A percentile compares a stretch with the other conserved stretches of the same genome.
Evolutionary conservation across 2,329 filamentous ascomycete genomes (phyloP).

Genomic region (Talaromyces sp.): DNA sequence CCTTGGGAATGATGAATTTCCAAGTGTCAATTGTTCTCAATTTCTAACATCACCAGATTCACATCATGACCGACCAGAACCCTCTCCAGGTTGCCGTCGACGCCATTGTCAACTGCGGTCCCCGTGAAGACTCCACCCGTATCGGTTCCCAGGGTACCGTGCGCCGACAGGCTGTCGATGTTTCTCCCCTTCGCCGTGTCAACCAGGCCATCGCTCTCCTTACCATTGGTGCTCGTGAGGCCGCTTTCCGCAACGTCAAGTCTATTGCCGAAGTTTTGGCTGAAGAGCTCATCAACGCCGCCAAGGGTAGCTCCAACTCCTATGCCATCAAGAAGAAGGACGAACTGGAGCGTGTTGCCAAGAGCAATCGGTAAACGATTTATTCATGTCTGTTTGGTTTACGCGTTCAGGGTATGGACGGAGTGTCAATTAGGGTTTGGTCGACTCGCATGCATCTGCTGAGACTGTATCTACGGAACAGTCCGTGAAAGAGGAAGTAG

Average conservation of each 20-base stretch:
- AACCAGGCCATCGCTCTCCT: constrained; percentile 99
- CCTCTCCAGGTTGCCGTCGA: constrained; percentile 99
- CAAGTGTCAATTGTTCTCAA: not conserved
- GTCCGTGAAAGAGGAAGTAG: constrained; percentile 34
- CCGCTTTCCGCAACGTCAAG: constrained; percentile 99
- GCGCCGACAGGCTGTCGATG: constrained; percentile 99
- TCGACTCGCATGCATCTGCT: constrained; percentile 41
- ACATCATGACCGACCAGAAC: constrained; percentile 99
- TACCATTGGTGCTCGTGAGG: constrained; percentile 98
- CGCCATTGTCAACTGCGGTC: constrained; percentile 99
- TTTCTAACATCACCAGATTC: constrained; percentile 63
- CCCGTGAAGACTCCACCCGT: constrained; percentile 99
- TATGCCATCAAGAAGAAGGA: constrained; percentile 99
- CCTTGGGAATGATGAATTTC: not conserved
- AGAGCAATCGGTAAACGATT: constrained; percentile 95
- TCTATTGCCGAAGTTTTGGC: constrained; percentile 98
- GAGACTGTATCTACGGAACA: constrained; percentile 39
- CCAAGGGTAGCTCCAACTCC: constrained; percentile 99
- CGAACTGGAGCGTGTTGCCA: constrained; percentile 99
- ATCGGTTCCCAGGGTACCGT: constrained; percentile 99
- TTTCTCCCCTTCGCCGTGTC: constrained; percentile 97
- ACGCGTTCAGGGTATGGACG: constrained; percentile 40
- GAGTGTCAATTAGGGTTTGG: constrained; percentile 32
- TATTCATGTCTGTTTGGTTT: constrained; percentile 38
- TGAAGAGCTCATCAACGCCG: constrained; percentile 99